Conservation (phyloP, 768 basidiomycete species). For the Nidula microcarpa region DNA sequence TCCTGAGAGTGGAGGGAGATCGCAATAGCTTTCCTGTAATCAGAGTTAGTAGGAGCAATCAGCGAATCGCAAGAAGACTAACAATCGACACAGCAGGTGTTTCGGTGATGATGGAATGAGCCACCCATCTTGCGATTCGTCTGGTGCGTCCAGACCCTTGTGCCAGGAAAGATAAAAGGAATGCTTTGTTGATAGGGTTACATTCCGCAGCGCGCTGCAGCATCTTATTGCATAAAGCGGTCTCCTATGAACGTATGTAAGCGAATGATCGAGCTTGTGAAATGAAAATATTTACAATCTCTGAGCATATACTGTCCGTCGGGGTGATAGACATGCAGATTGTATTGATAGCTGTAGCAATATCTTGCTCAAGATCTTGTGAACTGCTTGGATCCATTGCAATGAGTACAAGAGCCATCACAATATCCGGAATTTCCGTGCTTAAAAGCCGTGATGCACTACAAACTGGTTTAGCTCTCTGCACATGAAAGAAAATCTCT, state of each 20-base stretch:
- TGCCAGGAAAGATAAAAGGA: constrained; percentile 47
- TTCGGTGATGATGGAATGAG: constrained; percentile 43
- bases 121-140: constrained; percentile 57
- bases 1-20: constrained; percentile 47
- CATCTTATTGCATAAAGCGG: constrained; percentile 40
- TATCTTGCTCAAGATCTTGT: constrained; percentile 38
- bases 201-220: constrained; percentile 35
- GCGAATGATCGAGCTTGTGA: too few species aligned
- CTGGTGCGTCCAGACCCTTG: constrained; percentile 45
- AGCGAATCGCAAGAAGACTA: neutral
- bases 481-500: neutral
- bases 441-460: constrained; percentile 29
- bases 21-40: constrained; percentile 34
- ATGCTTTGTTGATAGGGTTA: constrained; percentile 45
- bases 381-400: constrained; percentile 52
- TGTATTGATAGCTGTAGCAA: constrained; percentile 43
- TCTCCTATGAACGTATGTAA: constrained; percentile 32
- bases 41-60: constrained; percentile 1
- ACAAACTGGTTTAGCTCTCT: constrained; percentile 2
- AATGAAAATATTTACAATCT: constrained; percentile 16
- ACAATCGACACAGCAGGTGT: constrained; percentile 3
- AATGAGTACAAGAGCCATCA: constrained; percentile 49
- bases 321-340: constrained; percentile 40
- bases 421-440: constrained; percentile 43
- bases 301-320: constrained; percentile 15